Base-by-base conservation (phyloP, 768 basidiomycete genomes). In the Imleria badia region DNA sequence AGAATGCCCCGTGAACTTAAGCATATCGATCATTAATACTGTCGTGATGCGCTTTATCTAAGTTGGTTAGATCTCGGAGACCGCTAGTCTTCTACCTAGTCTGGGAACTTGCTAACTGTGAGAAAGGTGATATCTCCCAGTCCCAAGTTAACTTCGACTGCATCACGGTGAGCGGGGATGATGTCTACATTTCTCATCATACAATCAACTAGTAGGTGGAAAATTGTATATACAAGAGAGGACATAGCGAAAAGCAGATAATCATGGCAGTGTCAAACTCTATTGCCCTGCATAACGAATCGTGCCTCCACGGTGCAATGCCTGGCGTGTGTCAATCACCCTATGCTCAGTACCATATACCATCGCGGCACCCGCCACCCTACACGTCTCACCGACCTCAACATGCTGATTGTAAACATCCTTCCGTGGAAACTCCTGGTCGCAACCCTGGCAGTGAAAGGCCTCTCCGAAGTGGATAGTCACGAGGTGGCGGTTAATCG, bases 401-500 rank as follows among this genome's bases (percentile, higher is more conserved):
- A 44, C 19, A 30, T 59, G 56, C 15, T 45, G 36, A 15, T 50
- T 9, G 20, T 60, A 59, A 6, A 58, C 56, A 20, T 58, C 56
- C 22, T 45, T 35, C 9, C 56, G 34, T 14, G 56, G 19, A 46
- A 47, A 54, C 15, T 17, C 20, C 17, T 44, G 14, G 29, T 43
- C 9, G 34, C 59, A 60, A 7, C 39, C 49, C 8, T 26, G 41
- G 41, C 56, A 60, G 12, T 20, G 22, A 31, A 60, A 60, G 6
- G 13, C 12, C 22, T 60, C 56, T 4, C n/a, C 30, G 17, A 60
- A 26, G 17, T 60, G 59, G 35, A 39, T 41, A 0, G 45, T 58
- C 9, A 54, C 23, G 20, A 60, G 9, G 22, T 60, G 59, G 3
- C 59, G 47, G 17, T 49, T 58, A 10, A 58, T 38, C 6, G 60